Evolutionary conservation across 106 monocot genomes (phyloP).

Genomic region (Acorus calamus): DNA sequence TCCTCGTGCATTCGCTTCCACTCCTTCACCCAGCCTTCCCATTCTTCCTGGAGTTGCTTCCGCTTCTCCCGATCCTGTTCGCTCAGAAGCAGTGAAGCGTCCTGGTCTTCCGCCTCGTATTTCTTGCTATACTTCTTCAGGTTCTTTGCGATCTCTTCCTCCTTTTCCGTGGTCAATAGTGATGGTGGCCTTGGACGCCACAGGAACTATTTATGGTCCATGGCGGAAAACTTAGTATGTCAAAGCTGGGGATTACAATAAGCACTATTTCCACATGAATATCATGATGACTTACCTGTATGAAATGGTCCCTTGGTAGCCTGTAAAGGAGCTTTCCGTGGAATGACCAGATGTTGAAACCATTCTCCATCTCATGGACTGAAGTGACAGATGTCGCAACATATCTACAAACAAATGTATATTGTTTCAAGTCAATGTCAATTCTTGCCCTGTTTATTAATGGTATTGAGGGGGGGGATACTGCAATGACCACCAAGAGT

Average conservation of each 20-base stretch:
- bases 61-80: constrained; percentile 90
- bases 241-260: no score
- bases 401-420: constrained; percentile 36
- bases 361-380: constrained; percentile 96
- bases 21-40: constrained; percentile 58
- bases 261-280: no score
- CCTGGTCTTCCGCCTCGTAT: constrained; percentile 85
- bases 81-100: constrained; percentile 60
- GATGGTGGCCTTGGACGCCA: constrained; percentile 89
- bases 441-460: no score
- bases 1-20: constrained; percentile 78
- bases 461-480: no score
- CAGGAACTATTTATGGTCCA: constrained; percentile 39
- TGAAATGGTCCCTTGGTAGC: constrained; percentile 74
- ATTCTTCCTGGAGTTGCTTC: constrained; percentile 63
- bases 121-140: constrained; percentile 94
- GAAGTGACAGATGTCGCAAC: constrained; percentile 73
- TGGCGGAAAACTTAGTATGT: no score
- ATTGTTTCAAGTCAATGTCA: background rate
- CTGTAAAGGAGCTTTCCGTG: constrained; percentile 78
- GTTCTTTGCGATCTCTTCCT: constrained; percentile 80
- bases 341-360: constrained; percentile 91
- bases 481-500: no score
- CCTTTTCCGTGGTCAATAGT: constrained; percentile 58
- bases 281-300: constrained; percentile 36